Evolutionary conservation across 2,329 filamentous ascomycete species (phyloP), one percentile per base, ranked within the genome.

Genomic region (Hymenoscyphus fructigenus): DNA sequence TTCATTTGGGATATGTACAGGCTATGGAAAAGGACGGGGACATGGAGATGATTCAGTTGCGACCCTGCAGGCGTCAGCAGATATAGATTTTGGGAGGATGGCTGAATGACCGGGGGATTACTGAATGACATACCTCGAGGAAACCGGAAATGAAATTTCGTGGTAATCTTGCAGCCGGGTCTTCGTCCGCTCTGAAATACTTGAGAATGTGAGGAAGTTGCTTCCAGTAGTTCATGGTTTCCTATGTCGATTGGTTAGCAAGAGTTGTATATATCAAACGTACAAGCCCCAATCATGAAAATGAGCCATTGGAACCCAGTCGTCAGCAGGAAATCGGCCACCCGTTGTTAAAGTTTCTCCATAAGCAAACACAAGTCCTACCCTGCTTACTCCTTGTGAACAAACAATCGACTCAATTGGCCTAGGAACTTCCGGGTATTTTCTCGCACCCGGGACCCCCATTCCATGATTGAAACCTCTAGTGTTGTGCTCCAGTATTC

Each of bases 191-290:
- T 77, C 93, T 88, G 85, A 98, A 99, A 81, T 97, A 99, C 74
- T 95, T 93, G 86, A 99, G 92, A 72, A 99, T 86, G 78, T 99
- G 95, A 69, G 91, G 91, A 68, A 93, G 85, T 81, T 99, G 95
- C 81, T 97, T 97, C 95, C 95, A 99, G 85, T 91, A 99, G 83
- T 99, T 99, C 84, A 99, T 88, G 62, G 91, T 99, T 85, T 99
- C 95, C 93, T 97, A 73, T 64, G 47, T 2, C 7, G 26, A 23
- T 23, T 50, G 5, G 44, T 50, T 50, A 50, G 44, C 20, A 50
- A 23, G 7, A 50, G 9, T 50, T 23, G 44, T 50, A 23, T 23
- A 3, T 26, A 23, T 7, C 44, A 23, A 50, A n/a, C 6, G 2
- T n/a, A 3, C 17, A 50, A 50, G 6, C 9, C 5, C n/a, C 9